These are phyloP conservation scores for Physcomitrellopsis africana DNA, from an alignment of 225 moss, liverwort and hornwort species.

Conservation along the genomic window DNA sequence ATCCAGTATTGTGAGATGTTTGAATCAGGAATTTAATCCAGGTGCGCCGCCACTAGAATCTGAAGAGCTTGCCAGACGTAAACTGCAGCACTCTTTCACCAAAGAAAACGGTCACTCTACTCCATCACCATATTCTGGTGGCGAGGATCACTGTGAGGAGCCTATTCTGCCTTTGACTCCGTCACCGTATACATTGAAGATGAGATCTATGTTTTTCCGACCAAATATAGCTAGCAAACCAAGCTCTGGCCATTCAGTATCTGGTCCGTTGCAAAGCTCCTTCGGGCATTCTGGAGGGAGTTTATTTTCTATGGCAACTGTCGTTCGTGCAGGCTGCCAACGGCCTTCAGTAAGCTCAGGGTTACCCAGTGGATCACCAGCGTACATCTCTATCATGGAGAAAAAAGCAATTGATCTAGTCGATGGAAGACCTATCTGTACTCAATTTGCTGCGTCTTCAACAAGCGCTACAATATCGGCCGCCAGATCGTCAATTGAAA, in stretches of 20 bases:
- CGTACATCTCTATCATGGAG: slow-evolving; percentile 14
- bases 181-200: slow-evolving; percentile 29
- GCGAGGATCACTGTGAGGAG: slow-evolving; percentile 17
- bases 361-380: slow-evolving; percentile 10
- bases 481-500: slow-evolving; percentile 31
- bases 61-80: slow-evolving; percentile 9
- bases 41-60: slow-evolving; percentile 11
- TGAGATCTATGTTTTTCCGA: slow-evolving; percentile 29
- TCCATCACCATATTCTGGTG: slow-evolving; percentile 10
- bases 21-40: slow-evolving; percentile 15
- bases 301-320: slow-evolving; percentile 30
- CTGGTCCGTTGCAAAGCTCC: slow-evolving; percentile 22
- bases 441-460: slow-evolving; percentile 26
- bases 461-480: slow-evolving; percentile 30
- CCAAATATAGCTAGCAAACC: slow-evolving; percentile 13
- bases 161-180: slow-evolving; percentile 23
- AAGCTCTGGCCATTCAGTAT: slow-evolving; percentile 11
- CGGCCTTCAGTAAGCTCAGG: slow-evolving; percentile 21
- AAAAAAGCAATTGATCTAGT: slow-evolving; percentile 17
- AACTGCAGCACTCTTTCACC: slow-evolving; percentile 1
- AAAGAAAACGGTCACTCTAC: slow-evolving; percentile 20
- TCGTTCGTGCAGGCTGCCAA: slow-evolving; percentile 17
- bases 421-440: slow-evolving; percentile 2
- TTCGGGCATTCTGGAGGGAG: slow-evolving; percentile 18
- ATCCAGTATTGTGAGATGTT: slow-evolving; percentile 7